Evolutionary conservation across 805 yeast species (phyloP), one percentile per base, ranked within the genome.

Genomic region (Metschnikowia baotianmanensis): DNA sequence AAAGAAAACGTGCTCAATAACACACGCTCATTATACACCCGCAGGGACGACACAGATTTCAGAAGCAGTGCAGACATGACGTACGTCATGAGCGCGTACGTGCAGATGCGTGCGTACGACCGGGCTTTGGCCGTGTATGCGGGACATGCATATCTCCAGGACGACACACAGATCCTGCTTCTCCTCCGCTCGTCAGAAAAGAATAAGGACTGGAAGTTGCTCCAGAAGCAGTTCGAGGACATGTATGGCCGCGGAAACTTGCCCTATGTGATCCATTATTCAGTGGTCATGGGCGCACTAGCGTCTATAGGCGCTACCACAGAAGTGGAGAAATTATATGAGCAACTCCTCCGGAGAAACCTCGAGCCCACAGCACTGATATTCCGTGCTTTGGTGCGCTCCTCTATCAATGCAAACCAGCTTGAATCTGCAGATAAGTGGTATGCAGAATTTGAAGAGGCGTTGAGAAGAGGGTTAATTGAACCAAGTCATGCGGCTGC

Each of bases 241-340:
- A 65, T 76, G 56, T 76, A 77, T 51, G 79, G 76, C 1, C 58
- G 65, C n/a, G 80, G 78, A 1, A 64, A 74, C 30, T 58, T 76
- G 19, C 85, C 86, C 1, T 70, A 71, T 34, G 60, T 69, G 22
- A 53, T 57, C 21, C 86, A 83, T 49, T 84, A 83, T 55, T 68
- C 75, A 3, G 72, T 78, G 13, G 79, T 82, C 10, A 80, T 85
- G 75, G 61, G 67, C 38, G 78, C 84, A 0, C 61, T 85, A 45
- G 80, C 86, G 1, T 47, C 53, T 4, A 56, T 65, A 24, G 82
- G 77, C 8, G 78, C 76, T 48, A 59, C 53, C 29, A 69, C 58
- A 28, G 74, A 70, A 55, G 79, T 76, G 9, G 75, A 73, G 20
- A 59, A 55, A 42, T 62, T 85, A 42, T 82, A 69, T 59, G 45